phyloP scores from a whole-genome alignment of 345 rosid genomes.

The Ricinus communis region DNA sequence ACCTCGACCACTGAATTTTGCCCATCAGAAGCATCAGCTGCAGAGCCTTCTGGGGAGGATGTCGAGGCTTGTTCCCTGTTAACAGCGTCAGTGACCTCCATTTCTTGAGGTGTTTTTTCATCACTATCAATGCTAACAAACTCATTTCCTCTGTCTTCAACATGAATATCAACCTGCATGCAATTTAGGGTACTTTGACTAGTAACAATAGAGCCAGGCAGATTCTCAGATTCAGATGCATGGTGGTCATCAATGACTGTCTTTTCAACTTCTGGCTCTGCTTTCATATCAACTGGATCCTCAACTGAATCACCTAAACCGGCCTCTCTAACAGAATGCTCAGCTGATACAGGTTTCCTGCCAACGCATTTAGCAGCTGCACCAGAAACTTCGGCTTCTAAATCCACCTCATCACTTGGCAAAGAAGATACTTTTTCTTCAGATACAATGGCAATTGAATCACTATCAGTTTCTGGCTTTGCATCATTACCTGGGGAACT shows the following conservation, averaged over 20 bases:
- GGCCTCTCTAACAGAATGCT: constrained; percentile 9
- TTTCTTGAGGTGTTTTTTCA: constrained; percentile 20
- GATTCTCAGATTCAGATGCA: constrained; percentile 16
- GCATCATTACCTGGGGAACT: constrained; percentile 17
- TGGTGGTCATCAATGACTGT: not conserved
- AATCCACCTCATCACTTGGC: constrained; percentile 6
- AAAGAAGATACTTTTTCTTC: constrained; percentile 20
- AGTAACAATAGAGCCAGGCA: not conserved
- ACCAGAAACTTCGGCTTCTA: constrained; percentile 17
- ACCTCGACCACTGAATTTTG: constrained; percentile 36
- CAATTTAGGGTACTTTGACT: not conserved
- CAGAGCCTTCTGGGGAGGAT: constrained; percentile 32
- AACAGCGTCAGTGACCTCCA: constrained; percentile 24
- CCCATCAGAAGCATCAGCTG: constrained; percentile 39
- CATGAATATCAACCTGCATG: not conserved
- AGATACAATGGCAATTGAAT: constrained; percentile 14
- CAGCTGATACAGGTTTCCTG: constrained; percentile 7
- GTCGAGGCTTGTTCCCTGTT: constrained; percentile 20
- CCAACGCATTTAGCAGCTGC: constrained; percentile 2
- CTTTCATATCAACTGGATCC: constrained; percentile 24
- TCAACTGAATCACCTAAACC: constrained; percentile 14
- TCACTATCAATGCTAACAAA: constrained; percentile 8
- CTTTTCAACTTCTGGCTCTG: constrained; percentile 16
- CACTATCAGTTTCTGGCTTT: constrained; percentile 14
- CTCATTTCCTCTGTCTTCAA: constrained; percentile 20